Evolutionary conservation across 768 basidiomycete genomes (phyloP), one percentile per base, ranked within the genome.

Genomic region (Kwoniella heveanensis): DNA sequence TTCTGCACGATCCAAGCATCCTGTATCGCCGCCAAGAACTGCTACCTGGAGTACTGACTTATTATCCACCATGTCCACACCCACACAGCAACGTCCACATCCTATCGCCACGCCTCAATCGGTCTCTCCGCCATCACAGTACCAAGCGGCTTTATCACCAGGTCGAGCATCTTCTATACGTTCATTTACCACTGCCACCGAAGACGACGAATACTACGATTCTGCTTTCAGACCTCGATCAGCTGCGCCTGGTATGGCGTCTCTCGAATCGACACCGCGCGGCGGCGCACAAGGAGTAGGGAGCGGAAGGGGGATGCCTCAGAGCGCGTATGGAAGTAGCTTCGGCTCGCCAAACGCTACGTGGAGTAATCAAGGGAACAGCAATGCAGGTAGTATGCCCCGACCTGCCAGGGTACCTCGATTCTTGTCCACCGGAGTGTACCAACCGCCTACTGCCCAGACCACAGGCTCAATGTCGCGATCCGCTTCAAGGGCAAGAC

Each of bases 401-500:
- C 55, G 65, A 30, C 64, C 67, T 22, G 24, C 70, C 27, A 29
- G 73, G 19, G 25, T 53, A 2, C 25, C 55, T 17, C 51, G 74
- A 54, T 60, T 67, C 47, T 51, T 62, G 54, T 26, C 62, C 21
- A 61, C 27, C 25, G 58, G 58, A n/a, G 50, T 49, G 36, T 60
- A 60, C 44, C 58, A 51, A 21, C 19, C 49, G 37, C 50, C 58
- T 17, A 29, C 50, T 30, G 52, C 46, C 21, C 25, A 25, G 56
- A 26, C 5, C 22, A 6, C 48, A 4, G 68, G 72, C 51, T 67
- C 72, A 2, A 68, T 67, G 54, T 72, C 73, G 5, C 61, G 73
- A 1, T 75, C 73, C 1, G 65, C 65, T 21, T 72, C 71, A 2
- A 54, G 69, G n/a, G 71, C 67, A 32, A 55, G 73, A 51, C 73